These are phyloP conservation scores for Aquilaria sinensis DNA, from an alignment of 345 rosid genomes.

Conservation along the genomic window DNA sequence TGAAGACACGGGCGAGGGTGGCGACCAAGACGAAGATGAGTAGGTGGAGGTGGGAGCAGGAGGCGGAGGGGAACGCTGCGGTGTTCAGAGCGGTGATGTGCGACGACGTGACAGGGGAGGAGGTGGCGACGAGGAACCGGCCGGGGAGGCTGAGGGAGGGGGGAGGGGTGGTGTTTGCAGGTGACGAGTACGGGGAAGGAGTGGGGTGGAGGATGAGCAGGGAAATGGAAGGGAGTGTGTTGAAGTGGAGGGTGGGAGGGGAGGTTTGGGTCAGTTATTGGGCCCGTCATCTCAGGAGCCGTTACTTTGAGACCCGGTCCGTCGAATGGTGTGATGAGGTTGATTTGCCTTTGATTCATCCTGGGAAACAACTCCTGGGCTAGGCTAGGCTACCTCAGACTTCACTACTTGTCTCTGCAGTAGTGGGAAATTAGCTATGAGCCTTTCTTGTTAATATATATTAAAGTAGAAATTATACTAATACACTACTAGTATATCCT, in stretches of 20 bases:
- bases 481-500: too few species aligned
- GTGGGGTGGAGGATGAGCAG: slow-evolving; percentile 76
- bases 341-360: slow-evolving; percentile 64
- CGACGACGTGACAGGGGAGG: slow-evolving; percentile 43
- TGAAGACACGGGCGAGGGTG: slow-evolving; percentile 47
- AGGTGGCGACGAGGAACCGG: slow-evolving; percentile 21
- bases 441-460: too few species aligned
- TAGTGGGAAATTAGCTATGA: too few species aligned
- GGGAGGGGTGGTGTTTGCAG: slow-evolving; percentile 72
- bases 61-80: slow-evolving; percentile 68
- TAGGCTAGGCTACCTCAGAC: too few species aligned
- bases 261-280: slow-evolving; percentile 71
- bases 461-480: too few species aligned
- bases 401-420: too few species aligned
- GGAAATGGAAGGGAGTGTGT: slow-evolving; percentile 90
- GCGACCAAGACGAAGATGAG: slow-evolving; percentile 43
- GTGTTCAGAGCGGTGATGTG: slow-evolving; percentile 64
- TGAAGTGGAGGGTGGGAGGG: slow-evolving; percentile 88
- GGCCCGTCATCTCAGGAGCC: slow-evolving; percentile 48
- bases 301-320: slow-evolving; percentile 62
- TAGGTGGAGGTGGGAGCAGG: slow-evolving; percentile 84
- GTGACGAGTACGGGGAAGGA: slow-evolving; percentile 64
- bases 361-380: slow-evolving; percentile 14
- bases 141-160: slow-evolving; percentile 31
- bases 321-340: slow-evolving; percentile 89